These are phyloP conservation scores for Plenodomus tracheiphilus DNA, from an alignment of 2,329 filamentous ascomycete species.

Conservation along the genomic window DNA sequence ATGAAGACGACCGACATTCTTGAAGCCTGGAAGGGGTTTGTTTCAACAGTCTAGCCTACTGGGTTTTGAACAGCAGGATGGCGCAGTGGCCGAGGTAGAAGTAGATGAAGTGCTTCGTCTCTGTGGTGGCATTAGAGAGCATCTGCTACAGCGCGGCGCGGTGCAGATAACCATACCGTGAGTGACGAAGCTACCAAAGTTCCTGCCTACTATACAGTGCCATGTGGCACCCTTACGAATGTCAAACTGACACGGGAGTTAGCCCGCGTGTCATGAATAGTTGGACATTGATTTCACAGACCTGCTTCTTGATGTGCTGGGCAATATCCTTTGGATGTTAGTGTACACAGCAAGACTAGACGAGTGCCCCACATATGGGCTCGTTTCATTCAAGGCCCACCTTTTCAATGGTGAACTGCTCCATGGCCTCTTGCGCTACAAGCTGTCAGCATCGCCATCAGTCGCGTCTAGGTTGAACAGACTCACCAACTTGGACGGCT, in stretches of 20 bases:
- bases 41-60: slow-evolving; percentile 56
- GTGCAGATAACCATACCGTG: slow-evolving; percentile 67
- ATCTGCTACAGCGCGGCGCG: too few relatives aligned
- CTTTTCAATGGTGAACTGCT: slow-evolving; percentile 73
- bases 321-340: slow-evolving; percentile 76
- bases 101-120: slow-evolving; percentile 99
- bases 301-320: slow-evolving; percentile 92
- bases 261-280: slow-evolving; percentile 9
- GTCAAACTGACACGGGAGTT: slow-evolving; percentile 68
- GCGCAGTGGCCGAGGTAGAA: slow-evolving; percentile 99
- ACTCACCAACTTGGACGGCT: slow-evolving; percentile 90
- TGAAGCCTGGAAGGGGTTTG: slow-evolving; percentile 3
- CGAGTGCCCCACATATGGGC: background rate
- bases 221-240: slow-evolving; percentile 96
- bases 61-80: slow-evolving; percentile 98
- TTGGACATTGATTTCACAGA: slow-evolving; percentile 41
- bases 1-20: slow-evolving; percentile 3
- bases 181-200: slow-evolving; percentile 99
- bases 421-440: slow-evolving; percentile 71
- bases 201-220: slow-evolving; percentile 98
- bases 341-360: background rate
- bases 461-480: slow-evolving; percentile 6
- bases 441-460: slow-evolving; percentile 25
- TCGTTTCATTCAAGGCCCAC: slow-evolving; percentile 43
- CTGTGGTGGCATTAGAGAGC: slow-evolving; percentile 53